Evolutionary conservation across 2,329 filamentous ascomycete species (phyloP).

Genomic region (Stagonosporopsis tanaceti): DNA sequence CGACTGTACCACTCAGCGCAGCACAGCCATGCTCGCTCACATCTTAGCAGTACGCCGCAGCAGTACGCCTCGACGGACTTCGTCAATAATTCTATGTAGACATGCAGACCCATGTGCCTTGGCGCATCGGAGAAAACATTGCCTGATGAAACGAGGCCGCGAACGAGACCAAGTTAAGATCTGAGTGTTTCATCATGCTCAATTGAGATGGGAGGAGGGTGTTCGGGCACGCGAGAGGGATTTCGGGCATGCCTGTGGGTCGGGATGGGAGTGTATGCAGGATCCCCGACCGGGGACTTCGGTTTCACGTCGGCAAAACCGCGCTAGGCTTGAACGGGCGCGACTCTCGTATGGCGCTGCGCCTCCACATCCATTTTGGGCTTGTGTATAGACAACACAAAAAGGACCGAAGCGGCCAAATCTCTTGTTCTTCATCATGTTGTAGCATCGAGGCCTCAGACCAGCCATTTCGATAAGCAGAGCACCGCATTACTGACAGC

Average conservation of each 20-base stretch:
- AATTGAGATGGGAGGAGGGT: background rate
- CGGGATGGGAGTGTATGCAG: background rate
- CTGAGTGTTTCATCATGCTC: background rate
- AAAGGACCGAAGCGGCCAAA: no score
- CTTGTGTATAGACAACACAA: no score
- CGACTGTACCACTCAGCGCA: background rate
- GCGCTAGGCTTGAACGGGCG: background rate
- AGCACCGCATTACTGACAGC: no score
- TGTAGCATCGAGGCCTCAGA: no score
- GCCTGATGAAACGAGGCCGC: background rate
- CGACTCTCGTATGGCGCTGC: background rate
- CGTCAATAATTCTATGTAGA: background rate
- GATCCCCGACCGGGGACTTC: background rate
- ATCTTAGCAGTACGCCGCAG: background rate
- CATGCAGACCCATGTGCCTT: slow-evolving; percentile 4
- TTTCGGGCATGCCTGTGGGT: background rate
- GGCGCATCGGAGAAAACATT: background rate
- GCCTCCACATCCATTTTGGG: no score
- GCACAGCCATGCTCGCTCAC: background rate
- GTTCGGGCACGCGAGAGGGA: background rate
- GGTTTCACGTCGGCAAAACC: background rate
- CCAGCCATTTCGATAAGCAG: no score
- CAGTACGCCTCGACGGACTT: slow-evolving; percentile 14
- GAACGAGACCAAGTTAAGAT: background rate
- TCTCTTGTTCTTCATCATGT: no score